Base-by-base conservation (phyloP, 2,329 filamentous ascomycete genomes). In the Dothideomycetes sp. region DNA sequence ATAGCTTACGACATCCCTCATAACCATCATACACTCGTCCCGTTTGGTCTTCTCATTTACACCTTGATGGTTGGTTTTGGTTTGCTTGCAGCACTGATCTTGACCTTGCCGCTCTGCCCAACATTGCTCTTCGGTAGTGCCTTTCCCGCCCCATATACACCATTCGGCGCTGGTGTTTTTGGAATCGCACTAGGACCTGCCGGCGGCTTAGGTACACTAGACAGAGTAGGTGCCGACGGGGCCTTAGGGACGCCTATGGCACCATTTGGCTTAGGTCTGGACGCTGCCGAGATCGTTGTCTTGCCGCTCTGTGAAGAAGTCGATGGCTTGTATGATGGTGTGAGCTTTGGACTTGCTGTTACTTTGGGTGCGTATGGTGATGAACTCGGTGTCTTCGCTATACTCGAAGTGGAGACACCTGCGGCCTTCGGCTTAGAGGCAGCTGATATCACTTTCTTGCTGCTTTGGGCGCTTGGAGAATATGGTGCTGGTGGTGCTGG, bases 81-180 rank as follows among this genome's bases (percentile, higher is more conserved):
- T 33, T 38, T 42, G 32, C 47, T 49, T 10, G 44, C 50, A 22
- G 49, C 34, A 36, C 35, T 47, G 31, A 52, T 37, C 19, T 41
- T 45, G 11, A 41, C 38, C 37, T 47, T 51, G 2, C 38, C 43
- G 14, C 34, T 36, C 4, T 35, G 14, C 10, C 31, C 18, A 11
- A 16, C 31, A 10, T 30, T 36, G 15, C 19, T 18, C 15, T 14
- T 27, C 31, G 16, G 37, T 15, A 10, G 29, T 16, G 4, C n/a
- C n/a, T n/a, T n/a, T n/a, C n/a, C n/a, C n/a, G n/a, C n/a, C n/a
- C n/a, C n/a, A n/a, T n/a, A n/a, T n/a, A n/a, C n/a, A n/a, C n/a
- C n/a, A n/a, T 19, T 32, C 14, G 22, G 17, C 18, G 40, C 35
- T 41, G 37, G 35, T 30, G 34, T 34, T 31, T 39, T 48, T 31